Conservation (phyloP, 805 yeast genomes). For the Wickerhamiella musiphila region DNA sequence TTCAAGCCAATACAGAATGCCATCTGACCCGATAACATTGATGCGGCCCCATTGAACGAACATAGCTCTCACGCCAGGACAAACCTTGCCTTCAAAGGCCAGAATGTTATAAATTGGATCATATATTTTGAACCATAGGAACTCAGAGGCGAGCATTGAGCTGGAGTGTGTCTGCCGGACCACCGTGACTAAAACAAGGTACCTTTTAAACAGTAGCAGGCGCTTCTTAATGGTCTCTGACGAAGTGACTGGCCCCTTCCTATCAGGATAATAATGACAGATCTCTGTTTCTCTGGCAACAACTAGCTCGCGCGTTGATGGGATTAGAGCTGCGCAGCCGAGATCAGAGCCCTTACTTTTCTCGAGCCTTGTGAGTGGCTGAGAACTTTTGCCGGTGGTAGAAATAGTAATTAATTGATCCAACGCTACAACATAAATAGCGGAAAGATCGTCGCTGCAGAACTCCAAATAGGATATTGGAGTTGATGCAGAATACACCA, state of each 20-base stretch:
- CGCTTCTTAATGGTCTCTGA: constrained; percentile 39
- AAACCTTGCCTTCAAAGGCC: constrained; percentile 50
- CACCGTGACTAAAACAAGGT: constrained; percentile 30
- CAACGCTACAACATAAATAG: constrained; percentile 56
- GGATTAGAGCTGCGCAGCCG: constrained; percentile 26
- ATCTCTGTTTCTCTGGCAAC: constrained; percentile 51
- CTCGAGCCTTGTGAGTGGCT: constrained; percentile 35
- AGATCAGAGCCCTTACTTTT: constrained; percentile 29
- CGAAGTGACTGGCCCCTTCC: constrained; percentile 29
- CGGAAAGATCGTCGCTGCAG: constrained; percentile 19
- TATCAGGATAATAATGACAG: constrained; percentile 33
- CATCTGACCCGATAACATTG: constrained; percentile 55
- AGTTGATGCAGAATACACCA: constrained; percentile 48
- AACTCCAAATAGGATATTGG: constrained; percentile 70
- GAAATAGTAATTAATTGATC: constrained; percentile 51
- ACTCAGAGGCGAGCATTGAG: constrained; percentile 15
- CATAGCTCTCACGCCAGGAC: constrained; percentile 43
- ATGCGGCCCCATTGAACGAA: constrained; percentile 40
- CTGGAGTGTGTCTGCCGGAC: constrained; percentile 2
- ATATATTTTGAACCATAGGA: constrained; percentile 45
- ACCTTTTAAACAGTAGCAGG: constrained; percentile 33
- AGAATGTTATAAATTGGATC: constrained; percentile 57
- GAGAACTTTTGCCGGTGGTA: constrained; percentile 61
- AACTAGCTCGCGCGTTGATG: constrained; percentile 33
- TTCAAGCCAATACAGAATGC: constrained; percentile 46